Evolutionary conservation across 352 stramenopile genomes (phyloP).

Genomic region (Globisporangium megalacanthum): DNA sequence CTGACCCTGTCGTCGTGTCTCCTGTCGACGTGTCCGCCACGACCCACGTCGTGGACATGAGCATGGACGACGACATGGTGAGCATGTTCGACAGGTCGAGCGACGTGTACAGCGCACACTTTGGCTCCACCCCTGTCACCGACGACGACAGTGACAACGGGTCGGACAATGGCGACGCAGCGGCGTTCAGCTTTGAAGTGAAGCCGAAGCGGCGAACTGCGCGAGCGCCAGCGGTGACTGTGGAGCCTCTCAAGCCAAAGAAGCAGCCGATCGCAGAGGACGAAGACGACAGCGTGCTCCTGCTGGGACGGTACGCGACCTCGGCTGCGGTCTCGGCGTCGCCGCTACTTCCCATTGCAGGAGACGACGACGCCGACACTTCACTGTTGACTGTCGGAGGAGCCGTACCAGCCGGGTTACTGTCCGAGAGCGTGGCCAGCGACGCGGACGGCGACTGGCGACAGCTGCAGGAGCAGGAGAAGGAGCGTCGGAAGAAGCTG

Average conservation of each 20-base stretch:
- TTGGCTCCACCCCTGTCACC: constrained; percentile 1
- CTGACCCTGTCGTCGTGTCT: background rate
- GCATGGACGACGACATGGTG: background rate
- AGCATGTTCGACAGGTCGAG: constrained; percentile 10
- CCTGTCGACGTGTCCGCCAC: background rate
- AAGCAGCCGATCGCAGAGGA: constrained; percentile 4
- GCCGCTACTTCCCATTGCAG: background rate
- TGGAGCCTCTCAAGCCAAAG: background rate
- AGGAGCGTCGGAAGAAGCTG: constrained; percentile 60
- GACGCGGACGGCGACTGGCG: constrained; percentile 59
- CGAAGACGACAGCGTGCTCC: background rate
- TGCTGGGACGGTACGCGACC: constrained; percentile 8
- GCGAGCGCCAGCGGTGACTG: background rate
- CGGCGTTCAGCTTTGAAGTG: constrained; percentile 58
- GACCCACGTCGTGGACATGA: background rate
- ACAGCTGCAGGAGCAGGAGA: constrained; percentile 66
- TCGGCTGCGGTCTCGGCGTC: background rate
- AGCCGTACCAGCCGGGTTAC: background rate
- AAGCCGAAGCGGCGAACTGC: constrained; percentile 20
- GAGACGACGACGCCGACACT: background rate
- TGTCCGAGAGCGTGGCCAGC: constrained; percentile 3
- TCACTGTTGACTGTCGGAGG: background rate
- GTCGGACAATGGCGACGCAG: constrained; percentile 12
- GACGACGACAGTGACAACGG: constrained; percentile 9
- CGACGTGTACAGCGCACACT: constrained; percentile 1